Conservation (phyloP, 768 basidiomycete genomes). For the Amanita pallidorosea region DNA sequence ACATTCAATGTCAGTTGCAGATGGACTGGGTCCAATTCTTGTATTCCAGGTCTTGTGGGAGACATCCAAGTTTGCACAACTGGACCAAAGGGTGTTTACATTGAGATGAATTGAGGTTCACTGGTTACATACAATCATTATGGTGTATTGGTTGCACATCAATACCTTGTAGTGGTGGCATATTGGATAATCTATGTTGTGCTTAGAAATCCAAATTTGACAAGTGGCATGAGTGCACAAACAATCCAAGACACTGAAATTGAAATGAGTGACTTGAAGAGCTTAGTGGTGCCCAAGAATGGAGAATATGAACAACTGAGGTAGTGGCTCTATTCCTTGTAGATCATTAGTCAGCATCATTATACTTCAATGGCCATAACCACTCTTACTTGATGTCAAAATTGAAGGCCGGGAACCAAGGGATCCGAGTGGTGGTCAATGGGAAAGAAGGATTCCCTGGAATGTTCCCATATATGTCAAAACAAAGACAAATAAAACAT, state of each 20-base stretch:
- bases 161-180: background rate
- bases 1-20: background rate
- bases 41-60: background rate
- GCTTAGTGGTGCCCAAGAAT: background rate
- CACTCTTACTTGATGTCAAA: background rate
- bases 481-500: background rate
- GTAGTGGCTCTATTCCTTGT: too few species aligned
- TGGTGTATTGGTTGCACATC: background rate
- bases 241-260: background rate
- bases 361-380: background rate
- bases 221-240: background rate
- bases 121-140: background rate
- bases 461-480: background rate
- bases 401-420: background rate
- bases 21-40: background rate
- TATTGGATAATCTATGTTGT: background rate
- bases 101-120: too few species aligned
- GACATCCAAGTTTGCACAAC: background rate
- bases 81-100: background rate
- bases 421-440: background rate
- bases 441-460: background rate
- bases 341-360: background rate
- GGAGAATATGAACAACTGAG: background rate
- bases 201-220: background rate
- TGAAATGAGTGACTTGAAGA: background rate